Base-by-base conservation (phyloP, 106 monocot species). In the Posidonia australis region DNA sequence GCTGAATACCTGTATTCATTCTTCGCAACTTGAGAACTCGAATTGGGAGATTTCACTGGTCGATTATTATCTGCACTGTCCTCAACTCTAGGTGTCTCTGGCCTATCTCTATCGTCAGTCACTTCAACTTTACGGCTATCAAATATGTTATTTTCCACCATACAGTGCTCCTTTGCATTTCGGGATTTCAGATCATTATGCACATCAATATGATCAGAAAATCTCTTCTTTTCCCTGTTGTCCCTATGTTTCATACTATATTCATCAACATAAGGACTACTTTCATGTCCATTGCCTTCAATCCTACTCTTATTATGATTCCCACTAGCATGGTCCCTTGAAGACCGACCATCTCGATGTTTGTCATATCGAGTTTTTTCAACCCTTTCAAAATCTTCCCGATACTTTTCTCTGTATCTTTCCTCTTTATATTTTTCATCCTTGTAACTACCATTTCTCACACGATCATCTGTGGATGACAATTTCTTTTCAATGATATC, bases 171-270 rank as follows among this genome's bases (percentile, higher is more conserved):
- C 58, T 59, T 16, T 3, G 3, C 12, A 49, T n/a, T 49, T 49
- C 12, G 13, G 23, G 60, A 56, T 67, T 78, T 83, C 22, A 65
- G 19, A 67, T 82, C 92, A 77, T 16, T 31, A 66, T 71, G 70
- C 22, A 79, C 83, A 26, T 83, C 85, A 61, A 59, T 75, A 65
- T 83, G 83, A 69, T 83, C 86, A 81, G 68, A 79, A 64, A 23
- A 70, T 52, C 73, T 81, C 65, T 83, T 92, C 44, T 69, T 82
- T 54, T 73, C 82, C 43, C 73, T 58, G 28, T 28, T 72, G 69
- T 79, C 81, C 64, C 69, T 84, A 32, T 64, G 21, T 32, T 74
- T 87, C 1, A 30, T 24, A 19, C 43, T 57, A 30, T 60, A 24
- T 48, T 72, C 79, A 74, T 82, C 86, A 72, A 51, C 41, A 55